These are phyloP conservation scores for Vachellia pachyceras DNA, from an alignment of 306 rosid species.

Conservation along the genomic window DNA sequence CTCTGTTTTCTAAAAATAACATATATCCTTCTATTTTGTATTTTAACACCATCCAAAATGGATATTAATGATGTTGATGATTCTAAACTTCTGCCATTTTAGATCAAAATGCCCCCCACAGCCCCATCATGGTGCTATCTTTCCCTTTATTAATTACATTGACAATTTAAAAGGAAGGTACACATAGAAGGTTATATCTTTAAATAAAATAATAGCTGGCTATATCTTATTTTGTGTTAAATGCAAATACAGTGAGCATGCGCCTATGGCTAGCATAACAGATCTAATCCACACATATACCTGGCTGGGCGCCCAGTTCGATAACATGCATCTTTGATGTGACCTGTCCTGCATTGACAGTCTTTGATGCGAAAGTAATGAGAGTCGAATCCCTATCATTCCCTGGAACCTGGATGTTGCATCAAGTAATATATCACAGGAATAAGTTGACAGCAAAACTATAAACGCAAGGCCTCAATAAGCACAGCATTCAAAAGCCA, in stretches of 20 bases:
- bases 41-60: constrained; percentile 14
- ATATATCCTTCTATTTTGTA: background rate
- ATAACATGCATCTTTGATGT: constrained; percentile 80
- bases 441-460: constrained; percentile 11
- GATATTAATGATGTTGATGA: background rate
- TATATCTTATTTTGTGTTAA: background rate
- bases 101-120: constrained; percentile 1
- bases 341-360: constrained; percentile 75
- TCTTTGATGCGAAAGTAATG: constrained; percentile 77
- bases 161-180: background rate
- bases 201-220: background rate
- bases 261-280: constrained; percentile 13
- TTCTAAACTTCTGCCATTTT: constrained; percentile 17
- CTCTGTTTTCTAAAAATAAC: constrained; percentile 12
- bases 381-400: constrained; percentile 75
- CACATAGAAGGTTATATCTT: background rate
- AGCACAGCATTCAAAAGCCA: constrained; percentile 29
- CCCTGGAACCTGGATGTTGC: constrained; percentile 63
- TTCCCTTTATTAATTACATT: constrained; percentile 5
- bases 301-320: constrained; percentile 91
- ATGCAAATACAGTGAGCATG: constrained; percentile 7
- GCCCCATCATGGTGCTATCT: background rate
- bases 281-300: constrained; percentile 41
- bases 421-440: constrained; percentile 28
- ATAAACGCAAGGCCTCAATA: background rate